A percentile compares a stretch with the other conserved stretches of the same genome.
Evolutionary conservation across 495 filamentous ascomycete genomes (phyloP).

Genomic region (Podospora conica): DNA sequence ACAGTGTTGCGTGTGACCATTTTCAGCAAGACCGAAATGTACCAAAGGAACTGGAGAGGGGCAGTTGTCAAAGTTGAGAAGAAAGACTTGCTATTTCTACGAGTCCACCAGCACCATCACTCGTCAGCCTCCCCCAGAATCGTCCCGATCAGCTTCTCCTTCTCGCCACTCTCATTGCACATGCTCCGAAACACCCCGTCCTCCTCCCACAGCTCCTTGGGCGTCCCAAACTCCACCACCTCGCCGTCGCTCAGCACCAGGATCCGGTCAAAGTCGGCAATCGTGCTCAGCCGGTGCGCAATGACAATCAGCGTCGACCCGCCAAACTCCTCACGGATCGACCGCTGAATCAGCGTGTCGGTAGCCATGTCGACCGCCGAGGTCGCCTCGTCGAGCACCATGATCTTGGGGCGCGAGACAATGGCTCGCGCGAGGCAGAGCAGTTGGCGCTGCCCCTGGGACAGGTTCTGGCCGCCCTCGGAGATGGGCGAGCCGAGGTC

Average conservation of each 20-base stretch:
- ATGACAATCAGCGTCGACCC: conserved; percentile 13
- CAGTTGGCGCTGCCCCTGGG: conserved; percentile 16
- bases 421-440: conserved; percentile 16
- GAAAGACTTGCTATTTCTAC: no score
- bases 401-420: conserved; percentile 6
- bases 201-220: conserved; percentile 53
- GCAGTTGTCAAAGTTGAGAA: no score
- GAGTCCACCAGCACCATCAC: neutral
- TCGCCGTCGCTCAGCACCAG: conserved; percentile 69
- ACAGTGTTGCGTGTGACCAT: no score
- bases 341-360: conserved; percentile 12
- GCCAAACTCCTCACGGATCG: conserved; percentile 11
- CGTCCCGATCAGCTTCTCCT: conserved; percentile 48
- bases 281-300: conserved; percentile 16
- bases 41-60: no score
- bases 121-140: conserved; percentile 22
- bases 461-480: conserved; percentile 13
- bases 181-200: conserved; percentile 56
- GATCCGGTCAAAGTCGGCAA: conserved; percentile 37
- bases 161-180: conserved; percentile 66
- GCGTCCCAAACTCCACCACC: conserved; percentile 63
- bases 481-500: conserved; percentile 9
- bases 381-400: conserved; percentile 17
- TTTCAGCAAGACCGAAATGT: no score
- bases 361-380: conserved; percentile 12